Evolutionary conservation across 371 early-diverging fungal genomes (phyloP).

Genomic region (Chytridium lagenaria): DNA sequence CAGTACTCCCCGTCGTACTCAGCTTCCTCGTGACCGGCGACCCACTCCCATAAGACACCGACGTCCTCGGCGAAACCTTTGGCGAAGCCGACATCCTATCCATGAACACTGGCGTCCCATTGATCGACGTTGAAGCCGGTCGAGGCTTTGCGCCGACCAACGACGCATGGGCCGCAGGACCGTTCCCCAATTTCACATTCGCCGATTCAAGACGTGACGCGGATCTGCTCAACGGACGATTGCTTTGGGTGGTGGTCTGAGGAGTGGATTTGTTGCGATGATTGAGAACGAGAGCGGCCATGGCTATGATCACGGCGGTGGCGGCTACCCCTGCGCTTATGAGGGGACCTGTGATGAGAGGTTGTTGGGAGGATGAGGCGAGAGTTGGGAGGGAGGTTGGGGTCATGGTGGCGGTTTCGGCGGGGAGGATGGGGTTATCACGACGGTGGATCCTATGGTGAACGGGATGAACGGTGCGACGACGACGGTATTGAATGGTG

Average conservation of each 20-base stretch:
- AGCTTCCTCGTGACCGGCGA: not conserved
- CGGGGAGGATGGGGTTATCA: not conserved
- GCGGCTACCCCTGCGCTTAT: not conserved
- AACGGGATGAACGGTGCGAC: not conserved
- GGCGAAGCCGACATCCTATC: conserved; percentile 2
- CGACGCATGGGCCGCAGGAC: not conserved
- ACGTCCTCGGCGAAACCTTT: not conserved
- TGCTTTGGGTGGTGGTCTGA: not conserved
- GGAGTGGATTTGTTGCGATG: conserved; percentile 5
- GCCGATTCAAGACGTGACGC: not conserved
- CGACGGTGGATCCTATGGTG: not conserved
- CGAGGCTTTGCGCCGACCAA: not conserved
- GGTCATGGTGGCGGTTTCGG: not conserved
- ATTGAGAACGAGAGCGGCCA: not conserved
- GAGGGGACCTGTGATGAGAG: not conserved
- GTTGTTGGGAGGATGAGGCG: not conserved
- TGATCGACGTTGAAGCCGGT: too few species aligned
- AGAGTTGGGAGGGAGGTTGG: not conserved
- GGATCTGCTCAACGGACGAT: not conserved
- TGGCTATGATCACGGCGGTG: not conserved
- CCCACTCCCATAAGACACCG: not conserved
- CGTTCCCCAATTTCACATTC: not conserved
- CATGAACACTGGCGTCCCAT: not conserved
- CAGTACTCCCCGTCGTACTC: not conserved
- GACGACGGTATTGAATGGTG: too few species aligned